Evolutionary conservation across 2,329 filamentous ascomycete genomes (phyloP).

Genomic region (Phialophora tarda): DNA sequence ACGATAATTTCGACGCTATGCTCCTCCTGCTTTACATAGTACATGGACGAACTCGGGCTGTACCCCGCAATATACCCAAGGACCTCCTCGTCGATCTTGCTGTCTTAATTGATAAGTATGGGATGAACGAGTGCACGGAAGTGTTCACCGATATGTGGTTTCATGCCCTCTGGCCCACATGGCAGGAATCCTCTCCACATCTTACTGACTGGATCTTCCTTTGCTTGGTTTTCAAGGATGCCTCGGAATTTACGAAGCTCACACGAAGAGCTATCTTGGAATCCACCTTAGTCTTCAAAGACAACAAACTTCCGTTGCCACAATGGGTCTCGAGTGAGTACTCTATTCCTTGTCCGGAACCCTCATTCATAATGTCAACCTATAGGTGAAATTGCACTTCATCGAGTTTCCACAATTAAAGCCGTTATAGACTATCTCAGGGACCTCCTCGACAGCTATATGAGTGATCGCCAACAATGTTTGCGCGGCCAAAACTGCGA

Average conservation of each 20-base stretch:
- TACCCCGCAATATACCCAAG: neutral
- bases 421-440: neutral
- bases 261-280: neutral
- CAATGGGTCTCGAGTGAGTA: slow-evolving; percentile 1
- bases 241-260: neutral
- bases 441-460: neutral
- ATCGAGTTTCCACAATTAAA: neutral
- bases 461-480: neutral
- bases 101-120: slow-evolving; percentile 18
- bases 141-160: slow-evolving; percentile 25
- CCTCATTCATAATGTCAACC: neutral
- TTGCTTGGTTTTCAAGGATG: slow-evolving; percentile 5
- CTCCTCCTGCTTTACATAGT: slow-evolving; percentile 9
- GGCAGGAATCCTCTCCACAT: neutral
- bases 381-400: neutral
- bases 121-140: slow-evolving; percentile 10
- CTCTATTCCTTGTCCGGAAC: neutral
- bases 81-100: neutral
- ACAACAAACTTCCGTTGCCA: slow-evolving; percentile 2
- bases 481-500: neutral
- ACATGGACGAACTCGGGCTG: slow-evolving; percentile 7
- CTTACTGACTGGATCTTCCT: slow-evolving; percentile 12
- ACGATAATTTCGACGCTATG: slow-evolving; percentile 16
- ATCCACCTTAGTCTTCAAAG: neutral
- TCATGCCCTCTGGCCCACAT: neutral